A percentile compares a stretch with the other conserved stretches of the same genome.
These are phyloP conservation scores for Gossypium schwendimanii DNA, from an alignment of 441 rosid genomes.

Conservation along the genomic window DNA sequence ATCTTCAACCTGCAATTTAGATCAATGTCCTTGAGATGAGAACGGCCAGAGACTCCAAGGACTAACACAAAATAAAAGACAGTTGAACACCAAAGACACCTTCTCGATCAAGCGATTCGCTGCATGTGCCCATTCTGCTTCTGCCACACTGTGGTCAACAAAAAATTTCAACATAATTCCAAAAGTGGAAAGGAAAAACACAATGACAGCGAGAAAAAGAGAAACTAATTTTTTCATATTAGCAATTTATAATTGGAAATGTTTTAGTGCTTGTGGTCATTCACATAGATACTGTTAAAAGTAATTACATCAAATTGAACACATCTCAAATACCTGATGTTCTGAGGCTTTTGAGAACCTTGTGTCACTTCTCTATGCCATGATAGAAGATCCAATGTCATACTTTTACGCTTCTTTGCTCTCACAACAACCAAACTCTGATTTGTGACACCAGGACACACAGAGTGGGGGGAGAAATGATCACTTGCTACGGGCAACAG, in stretches of 20 bases:
- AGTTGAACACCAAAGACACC: slow-evolving; percentile 34
- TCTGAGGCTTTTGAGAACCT: slow-evolving; percentile 39
- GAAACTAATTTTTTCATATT: neutral
- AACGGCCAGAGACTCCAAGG: slow-evolving; percentile 3
- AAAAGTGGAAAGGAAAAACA: neutral
- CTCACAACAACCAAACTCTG: slow-evolving; percentile 27
- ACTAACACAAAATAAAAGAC: neutral
- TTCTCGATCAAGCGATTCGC: slow-evolving; percentile 62
- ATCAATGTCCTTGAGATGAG: slow-evolving; percentile 10
- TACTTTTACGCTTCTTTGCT: slow-evolving; percentile 63
- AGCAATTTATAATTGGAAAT: neutral
- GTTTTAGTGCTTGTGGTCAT: neutral
- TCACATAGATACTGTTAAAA: neutral
- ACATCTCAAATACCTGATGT: slow-evolving; percentile 42
- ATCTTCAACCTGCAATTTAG: slow-evolving; percentile 50
- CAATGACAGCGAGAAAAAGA: neutral
- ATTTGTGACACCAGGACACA: slow-evolving; percentile 30
- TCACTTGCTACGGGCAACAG: slow-evolving; percentile 29
- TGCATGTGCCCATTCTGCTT: slow-evolving; percentile 60
- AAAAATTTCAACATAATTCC: slow-evolving; percentile 12
- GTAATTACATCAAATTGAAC: neutral
- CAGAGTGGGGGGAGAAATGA: slow-evolving; percentile 30
- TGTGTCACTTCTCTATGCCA: slow-evolving; percentile 66
- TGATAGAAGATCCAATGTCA: slow-evolving; percentile 44
- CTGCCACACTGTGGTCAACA: slow-evolving; percentile 56